These are phyloP conservation scores for Candida awuae DNA, from an alignment of 805 yeast species.

Conservation along the genomic window DNA sequence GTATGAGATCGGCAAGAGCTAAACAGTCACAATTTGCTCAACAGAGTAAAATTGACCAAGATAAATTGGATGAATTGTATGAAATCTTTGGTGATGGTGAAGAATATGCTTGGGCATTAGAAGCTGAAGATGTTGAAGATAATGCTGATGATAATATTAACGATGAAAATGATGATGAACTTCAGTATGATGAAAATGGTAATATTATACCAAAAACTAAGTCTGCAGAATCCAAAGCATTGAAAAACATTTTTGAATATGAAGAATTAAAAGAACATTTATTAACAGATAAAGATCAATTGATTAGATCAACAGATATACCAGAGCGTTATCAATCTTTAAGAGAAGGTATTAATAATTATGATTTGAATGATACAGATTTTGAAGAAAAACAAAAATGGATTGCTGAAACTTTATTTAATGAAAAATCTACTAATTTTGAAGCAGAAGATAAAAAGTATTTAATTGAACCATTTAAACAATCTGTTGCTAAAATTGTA, in stretches of 20 bases:
- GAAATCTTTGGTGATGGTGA: slow-evolving; percentile 97
- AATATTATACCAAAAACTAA: slow-evolving; percentile 27
- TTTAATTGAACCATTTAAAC: slow-evolving; percentile 46
- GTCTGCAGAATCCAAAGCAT: slow-evolving; percentile 39
- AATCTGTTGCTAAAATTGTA: slow-evolving; percentile 63
- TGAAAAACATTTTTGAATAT: slow-evolving; percentile 90
- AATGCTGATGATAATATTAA: slow-evolving; percentile 48
- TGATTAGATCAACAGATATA: slow-evolving; percentile 74
- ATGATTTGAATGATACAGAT: slow-evolving; percentile 63
- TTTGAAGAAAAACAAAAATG: slow-evolving; percentile 68
- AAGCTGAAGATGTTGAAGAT: slow-evolving; percentile 67
- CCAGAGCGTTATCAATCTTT: slow-evolving; percentile 88
- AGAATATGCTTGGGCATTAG: slow-evolving; percentile 97
- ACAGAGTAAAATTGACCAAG: slow-evolving; percentile 62
- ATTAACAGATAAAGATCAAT: slow-evolving; percentile 87
- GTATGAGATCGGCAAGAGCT: slow-evolving; percentile 29
- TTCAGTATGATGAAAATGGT: slow-evolving; percentile 33
- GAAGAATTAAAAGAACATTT: slow-evolving; percentile 85
- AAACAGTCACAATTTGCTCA: slow-evolving; percentile 25
- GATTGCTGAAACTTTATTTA: slow-evolving; percentile 59
- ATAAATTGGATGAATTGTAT: slow-evolving; percentile 82
- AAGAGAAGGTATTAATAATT: slow-evolving; percentile 57
- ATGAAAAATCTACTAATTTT: slow-evolving; percentile 45
- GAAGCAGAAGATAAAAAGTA: slow-evolving; percentile 27
- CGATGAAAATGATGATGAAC: slow-evolving; percentile 24